Percentiles rank a stretch among this genome's conserved stretches.
phyloP scores from a whole-genome alignment of 129 eudicot species.

The Helianthus tuberosus region DNA sequence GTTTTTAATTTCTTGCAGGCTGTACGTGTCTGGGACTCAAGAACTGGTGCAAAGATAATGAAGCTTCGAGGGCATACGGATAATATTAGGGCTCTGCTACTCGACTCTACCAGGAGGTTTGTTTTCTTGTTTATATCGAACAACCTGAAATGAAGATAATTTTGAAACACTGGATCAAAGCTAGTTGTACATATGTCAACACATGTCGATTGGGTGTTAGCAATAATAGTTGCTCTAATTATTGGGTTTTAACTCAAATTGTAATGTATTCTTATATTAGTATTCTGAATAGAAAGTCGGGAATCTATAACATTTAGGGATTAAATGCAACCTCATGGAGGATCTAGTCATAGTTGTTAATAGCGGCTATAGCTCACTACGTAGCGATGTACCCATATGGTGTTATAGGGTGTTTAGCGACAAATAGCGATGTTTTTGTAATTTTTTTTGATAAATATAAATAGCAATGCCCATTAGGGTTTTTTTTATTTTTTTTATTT shows the following conservation, averaged over 20 bases:
- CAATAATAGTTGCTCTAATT: constrained; percentile 13
- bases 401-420: too few relatives aligned
- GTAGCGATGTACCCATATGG: too few relatives aligned
- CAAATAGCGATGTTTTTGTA: too few relatives aligned
- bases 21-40: constrained; percentile 97
- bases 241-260: constrained; percentile 3
- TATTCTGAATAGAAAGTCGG: background rate
- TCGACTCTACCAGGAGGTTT: constrained; percentile 93
- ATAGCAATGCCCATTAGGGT: too few relatives aligned
- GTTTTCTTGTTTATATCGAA: constrained; percentile 22
- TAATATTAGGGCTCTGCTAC: constrained; percentile 73
- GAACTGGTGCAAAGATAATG: constrained; percentile 87
- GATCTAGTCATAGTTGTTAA: background rate
- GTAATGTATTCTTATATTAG: background rate
- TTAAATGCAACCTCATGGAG: constrained; percentile 1
- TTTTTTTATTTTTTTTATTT: too few relatives aligned
- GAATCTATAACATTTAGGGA: constrained; percentile 3
- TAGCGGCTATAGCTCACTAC: too few relatives aligned
- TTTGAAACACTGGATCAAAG: background rate
- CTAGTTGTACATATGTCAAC: constrained; percentile 1
- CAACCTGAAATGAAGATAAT: constrained; percentile 1
- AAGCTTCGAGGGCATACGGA: constrained; percentile 94
- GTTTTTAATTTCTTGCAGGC: constrained; percentile 46
- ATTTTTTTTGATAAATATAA: too few relatives aligned
- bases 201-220: constrained; percentile 11